phyloP scores from a whole-genome alignment of 2,329 filamentous ascomycete genomes.

The Ophioceras dolichostomum region DNA sequence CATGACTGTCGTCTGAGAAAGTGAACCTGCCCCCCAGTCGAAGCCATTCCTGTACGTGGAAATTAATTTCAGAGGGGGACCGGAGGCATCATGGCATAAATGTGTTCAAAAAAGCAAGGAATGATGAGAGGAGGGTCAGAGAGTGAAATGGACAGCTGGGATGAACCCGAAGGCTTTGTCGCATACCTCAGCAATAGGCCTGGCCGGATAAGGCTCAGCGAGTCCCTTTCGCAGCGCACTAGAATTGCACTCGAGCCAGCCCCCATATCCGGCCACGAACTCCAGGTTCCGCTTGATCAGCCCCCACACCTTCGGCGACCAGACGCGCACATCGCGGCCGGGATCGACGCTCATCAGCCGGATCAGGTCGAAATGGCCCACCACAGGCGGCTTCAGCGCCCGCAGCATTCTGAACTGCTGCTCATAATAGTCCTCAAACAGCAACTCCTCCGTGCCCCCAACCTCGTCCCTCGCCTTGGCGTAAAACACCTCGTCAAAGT shows the following conservation, averaged over 20 bases:
- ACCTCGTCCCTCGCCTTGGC: slow-evolving; percentile 36
- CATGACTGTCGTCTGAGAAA: slow-evolving; percentile 91
- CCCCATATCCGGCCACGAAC: slow-evolving; percentile 60
- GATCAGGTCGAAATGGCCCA: slow-evolving; percentile 92
- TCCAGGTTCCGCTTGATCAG: slow-evolving; percentile 62
- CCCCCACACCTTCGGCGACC: slow-evolving; percentile 50
- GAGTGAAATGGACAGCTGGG: too few relatives aligned
- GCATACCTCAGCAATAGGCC: slow-evolving; percentile 63
- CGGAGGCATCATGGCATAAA: too few relatives aligned
- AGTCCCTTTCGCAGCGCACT: slow-evolving; percentile 81
- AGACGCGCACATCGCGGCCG: slow-evolving; percentile 39
- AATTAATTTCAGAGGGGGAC: not conserved
- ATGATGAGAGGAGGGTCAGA: not conserved
- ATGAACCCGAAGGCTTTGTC: too few relatives aligned
- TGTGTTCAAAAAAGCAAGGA: not conserved
- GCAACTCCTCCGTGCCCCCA: slow-evolving; percentile 47
- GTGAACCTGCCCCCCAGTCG: slow-evolving; percentile 69
- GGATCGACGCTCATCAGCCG: slow-evolving; percentile 64
- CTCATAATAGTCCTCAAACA: slow-evolving; percentile 83
- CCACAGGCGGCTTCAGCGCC: slow-evolving; percentile 58
- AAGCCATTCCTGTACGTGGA: slow-evolving; percentile 55
- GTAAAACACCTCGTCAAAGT: slow-evolving; percentile 65
- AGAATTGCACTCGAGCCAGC: slow-evolving; percentile 82
- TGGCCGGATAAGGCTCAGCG: slow-evolving; percentile 76
- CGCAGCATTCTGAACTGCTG: slow-evolving; percentile 71